phyloP scores from a whole-genome alignment of 2,329 filamentous ascomycete genomes.

The Aspergillus brunneoviolaceus region DNA sequence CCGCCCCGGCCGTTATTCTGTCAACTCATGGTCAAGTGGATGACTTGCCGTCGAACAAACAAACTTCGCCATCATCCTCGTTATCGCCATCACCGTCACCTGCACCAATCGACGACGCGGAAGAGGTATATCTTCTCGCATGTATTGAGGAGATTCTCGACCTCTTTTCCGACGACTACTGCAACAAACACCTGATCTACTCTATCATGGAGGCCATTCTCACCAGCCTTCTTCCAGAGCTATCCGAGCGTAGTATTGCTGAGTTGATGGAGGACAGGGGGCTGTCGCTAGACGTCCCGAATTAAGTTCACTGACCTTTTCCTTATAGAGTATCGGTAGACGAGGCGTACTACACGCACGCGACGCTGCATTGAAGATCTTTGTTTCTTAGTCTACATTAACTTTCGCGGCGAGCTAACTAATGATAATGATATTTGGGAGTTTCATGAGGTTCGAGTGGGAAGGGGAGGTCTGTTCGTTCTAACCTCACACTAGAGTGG shows the following conservation, averaged over 20 bases:
- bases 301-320: slow-evolving; percentile 9
- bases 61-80: slow-evolving; percentile 2
- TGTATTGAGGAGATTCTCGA: slow-evolving; percentile 68
- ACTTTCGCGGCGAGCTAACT: background rate
- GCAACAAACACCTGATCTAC: slow-evolving; percentile 91
- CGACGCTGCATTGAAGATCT: background rate
- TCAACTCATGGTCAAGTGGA: background rate
- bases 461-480: background rate
- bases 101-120: slow-evolving; percentile 16
- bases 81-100: slow-evolving; percentile 12
- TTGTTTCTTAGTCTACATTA: background rate
- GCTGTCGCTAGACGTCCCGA: slow-evolving; percentile 21
- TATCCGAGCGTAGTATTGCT: slow-evolving; percentile 68
- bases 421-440: background rate
- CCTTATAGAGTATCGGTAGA: slow-evolving; percentile 1
- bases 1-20: slow-evolving; percentile 23
- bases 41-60: background rate
- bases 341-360: background rate
- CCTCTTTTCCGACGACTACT: slow-evolving; percentile 76
- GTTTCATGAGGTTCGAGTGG: background rate
- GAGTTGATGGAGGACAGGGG: slow-evolving; percentile 75
- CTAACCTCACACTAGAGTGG: background rate
- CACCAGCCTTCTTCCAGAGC: slow-evolving; percentile 79
- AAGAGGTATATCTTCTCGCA: slow-evolving; percentile 53
- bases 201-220: slow-evolving; percentile 76